Evolutionary conservation across 2,329 filamentous ascomycete species (phyloP).

Genomic region (Pestalotiopsis sp.): DNA sequence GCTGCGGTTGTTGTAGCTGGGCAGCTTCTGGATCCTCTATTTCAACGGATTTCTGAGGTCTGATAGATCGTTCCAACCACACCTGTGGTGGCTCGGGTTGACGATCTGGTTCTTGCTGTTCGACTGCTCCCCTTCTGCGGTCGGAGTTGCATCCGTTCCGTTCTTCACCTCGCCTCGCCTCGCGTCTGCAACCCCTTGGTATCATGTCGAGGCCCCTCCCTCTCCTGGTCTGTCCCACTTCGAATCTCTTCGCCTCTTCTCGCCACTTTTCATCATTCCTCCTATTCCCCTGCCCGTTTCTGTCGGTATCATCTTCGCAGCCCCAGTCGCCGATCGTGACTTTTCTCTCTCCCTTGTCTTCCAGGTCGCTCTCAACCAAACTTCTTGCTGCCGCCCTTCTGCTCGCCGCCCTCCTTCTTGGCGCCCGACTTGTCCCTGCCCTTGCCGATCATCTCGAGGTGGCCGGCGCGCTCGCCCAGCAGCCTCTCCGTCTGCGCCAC

Average conservation of each 20-base stretch:
- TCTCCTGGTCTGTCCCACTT: neutral
- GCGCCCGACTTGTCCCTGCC: conserved; percentile 42
- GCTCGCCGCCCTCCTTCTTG: conserved; percentile 22
- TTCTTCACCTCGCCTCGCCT: too few species aligned
- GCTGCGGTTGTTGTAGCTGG: too few species aligned
- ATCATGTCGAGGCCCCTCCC: neutral
- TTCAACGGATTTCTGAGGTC: too few species aligned
- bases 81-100: too few species aligned
- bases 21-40: too few species aligned
- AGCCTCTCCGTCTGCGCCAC: conserved; percentile 57
- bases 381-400: conserved; percentile 19
- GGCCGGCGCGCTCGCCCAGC: conserved; percentile 60
- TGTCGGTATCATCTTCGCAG: neutral
- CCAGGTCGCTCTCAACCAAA: conserved; percentile 20
- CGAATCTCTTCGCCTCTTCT: neutral
- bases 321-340: neutral
- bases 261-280: neutral
- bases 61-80: too few species aligned
- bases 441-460: conserved; percentile 61
- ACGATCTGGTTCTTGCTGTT: too few species aligned
- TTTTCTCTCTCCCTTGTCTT: neutral
- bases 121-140: too few species aligned
- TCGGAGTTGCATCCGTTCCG: too few species aligned
- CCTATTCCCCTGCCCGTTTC: neutral
- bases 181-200: neutral